Percentiles rank a stretch among this genome's conserved stretches.
Conservation (phyloP, 78 protist species). For the Planoprotostelium fungivorum region DNA sequence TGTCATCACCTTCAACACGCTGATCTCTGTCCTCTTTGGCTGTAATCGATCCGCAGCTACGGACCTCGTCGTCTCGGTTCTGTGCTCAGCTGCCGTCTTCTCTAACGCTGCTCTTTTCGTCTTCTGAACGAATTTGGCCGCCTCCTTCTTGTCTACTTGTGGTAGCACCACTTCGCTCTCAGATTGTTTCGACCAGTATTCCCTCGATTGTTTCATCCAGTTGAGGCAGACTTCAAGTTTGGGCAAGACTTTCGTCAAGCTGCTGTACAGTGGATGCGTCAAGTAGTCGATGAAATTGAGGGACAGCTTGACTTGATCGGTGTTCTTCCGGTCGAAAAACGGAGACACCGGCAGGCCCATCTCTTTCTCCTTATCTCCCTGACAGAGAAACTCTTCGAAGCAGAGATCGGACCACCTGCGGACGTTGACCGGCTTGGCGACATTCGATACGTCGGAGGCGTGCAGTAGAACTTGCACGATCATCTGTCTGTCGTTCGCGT, state of each 20-base stretch:
- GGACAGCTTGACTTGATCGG: conserved; percentile 11
- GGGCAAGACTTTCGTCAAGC: conserved; percentile 25
- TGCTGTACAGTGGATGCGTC: conserved; percentile 14
- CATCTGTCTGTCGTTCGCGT: conserved; percentile 4
- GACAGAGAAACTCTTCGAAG: conserved; percentile 17
- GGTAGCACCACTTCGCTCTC: not conserved
- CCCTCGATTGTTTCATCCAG: conserved; percentile 6
- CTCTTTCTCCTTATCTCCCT: conserved; percentile 34
- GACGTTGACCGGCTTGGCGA: conserved; percentile 18
- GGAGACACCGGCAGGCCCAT: conserved; percentile 26
- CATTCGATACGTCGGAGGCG: conserved; percentile 51
- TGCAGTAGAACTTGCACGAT: conserved; percentile 5
- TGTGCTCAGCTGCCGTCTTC: no score
- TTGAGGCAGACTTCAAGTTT: conserved; percentile 1
- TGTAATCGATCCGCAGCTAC: no score
- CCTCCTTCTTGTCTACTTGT: not conserved
- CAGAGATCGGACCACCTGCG: conserved; percentile 24
- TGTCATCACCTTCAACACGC: no score
- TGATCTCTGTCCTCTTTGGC: no score
- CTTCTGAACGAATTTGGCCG: not conserved
- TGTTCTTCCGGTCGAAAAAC: conserved; percentile 11
- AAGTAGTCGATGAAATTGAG: conserved; percentile 45
- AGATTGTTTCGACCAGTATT: conserved; percentile 1
- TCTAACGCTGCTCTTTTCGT: not conserved
- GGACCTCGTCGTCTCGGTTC: no score